Base-by-base conservation (phyloP, 2,329 filamentous ascomycete species). In the Aspergillus melleus region DNA sequence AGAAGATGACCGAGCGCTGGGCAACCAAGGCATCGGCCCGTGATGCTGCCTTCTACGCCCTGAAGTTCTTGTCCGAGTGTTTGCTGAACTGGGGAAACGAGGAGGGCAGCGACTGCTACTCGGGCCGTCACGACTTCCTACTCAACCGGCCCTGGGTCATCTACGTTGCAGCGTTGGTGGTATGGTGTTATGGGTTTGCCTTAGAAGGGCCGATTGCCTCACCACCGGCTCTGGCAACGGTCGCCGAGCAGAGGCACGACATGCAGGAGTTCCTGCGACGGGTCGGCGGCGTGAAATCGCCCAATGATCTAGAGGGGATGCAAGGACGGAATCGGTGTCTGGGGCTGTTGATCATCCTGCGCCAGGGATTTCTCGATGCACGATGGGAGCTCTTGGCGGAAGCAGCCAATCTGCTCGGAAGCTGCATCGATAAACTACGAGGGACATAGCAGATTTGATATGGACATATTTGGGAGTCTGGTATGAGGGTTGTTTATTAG, bases 171-270 rank as follows among this genome's bases (percentile, higher is more conserved):
- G 88, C 89, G 0, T 83, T 99, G 14, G 91, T 97, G 22, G 90
- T 98, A 1, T 99, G 95, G 95, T 92, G 88, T 61, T 99, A 98
- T 70, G 94, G 93, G 2, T 97, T 88, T 72, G 92, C 94, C 0
- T 80, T 96, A 20, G 95, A 98, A 67, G 95, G 95, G 0, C 85
- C 92, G 0, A 86, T 90, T 59, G 79, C 76, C 12, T 73, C 73
- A 2, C 68, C 77, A 56, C 54, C 82, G 77, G 66, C 77, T 79
- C 86, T 90, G 58, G 76, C 74, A 42, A 88, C 81, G 1, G 82
- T 83, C 52, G 84, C 87, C 14, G 88, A 91, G 63, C 88, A 90
- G 72, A 84, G 90, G 49, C 82, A 80, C 46, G 88, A 94, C 68
- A 96, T 97, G 92, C 85, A 89, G 55, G 82, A 83, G 16, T 98